phyloP scores from a whole-genome alignment of 2,329 filamentous ascomycete genomes.

The Alternaria arbusti region DNA sequence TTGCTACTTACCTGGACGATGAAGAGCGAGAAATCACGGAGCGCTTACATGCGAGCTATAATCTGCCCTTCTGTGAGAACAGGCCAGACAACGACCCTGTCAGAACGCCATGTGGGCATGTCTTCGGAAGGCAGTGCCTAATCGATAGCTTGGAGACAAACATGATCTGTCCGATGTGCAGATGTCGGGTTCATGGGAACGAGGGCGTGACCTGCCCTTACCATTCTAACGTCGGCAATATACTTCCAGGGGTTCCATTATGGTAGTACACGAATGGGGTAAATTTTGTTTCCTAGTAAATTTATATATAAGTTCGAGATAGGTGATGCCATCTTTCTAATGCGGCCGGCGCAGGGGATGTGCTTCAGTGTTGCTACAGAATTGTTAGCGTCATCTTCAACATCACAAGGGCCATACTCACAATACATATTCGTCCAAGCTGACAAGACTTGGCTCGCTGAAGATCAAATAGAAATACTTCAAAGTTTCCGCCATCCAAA shows the following conservation, averaged over 20 bases:
- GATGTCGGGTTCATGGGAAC: background rate
- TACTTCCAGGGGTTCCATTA: background rate
- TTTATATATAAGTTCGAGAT: background rate
- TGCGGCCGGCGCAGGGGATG: conserved; percentile 56
- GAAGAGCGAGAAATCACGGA: background rate
- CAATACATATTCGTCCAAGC: conserved; percentile 71
- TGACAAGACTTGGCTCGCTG: conserved; percentile 68
- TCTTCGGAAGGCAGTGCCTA: background rate
- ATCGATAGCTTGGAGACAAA: background rate
- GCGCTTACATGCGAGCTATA: background rate
- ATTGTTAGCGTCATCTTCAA: background rate
- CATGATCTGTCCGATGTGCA: background rate
- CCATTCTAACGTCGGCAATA: background rate
- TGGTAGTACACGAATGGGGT: background rate
- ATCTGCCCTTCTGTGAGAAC: background rate
- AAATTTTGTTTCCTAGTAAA: background rate
- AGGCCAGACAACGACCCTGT: background rate
- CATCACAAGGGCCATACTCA: conserved; percentile 20
- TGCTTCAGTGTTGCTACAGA: conserved; percentile 58
- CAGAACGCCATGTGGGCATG: background rate
- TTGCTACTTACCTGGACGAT: background rate
- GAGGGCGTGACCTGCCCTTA: background rate
- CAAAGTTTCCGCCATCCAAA: conserved; percentile 88
- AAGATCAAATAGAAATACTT: conserved; percentile 93
- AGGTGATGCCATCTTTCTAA: background rate